Evolutionary conservation across 2,329 filamentous ascomycete species (phyloP).

Genomic region (Cordyceps militaris): DNA sequence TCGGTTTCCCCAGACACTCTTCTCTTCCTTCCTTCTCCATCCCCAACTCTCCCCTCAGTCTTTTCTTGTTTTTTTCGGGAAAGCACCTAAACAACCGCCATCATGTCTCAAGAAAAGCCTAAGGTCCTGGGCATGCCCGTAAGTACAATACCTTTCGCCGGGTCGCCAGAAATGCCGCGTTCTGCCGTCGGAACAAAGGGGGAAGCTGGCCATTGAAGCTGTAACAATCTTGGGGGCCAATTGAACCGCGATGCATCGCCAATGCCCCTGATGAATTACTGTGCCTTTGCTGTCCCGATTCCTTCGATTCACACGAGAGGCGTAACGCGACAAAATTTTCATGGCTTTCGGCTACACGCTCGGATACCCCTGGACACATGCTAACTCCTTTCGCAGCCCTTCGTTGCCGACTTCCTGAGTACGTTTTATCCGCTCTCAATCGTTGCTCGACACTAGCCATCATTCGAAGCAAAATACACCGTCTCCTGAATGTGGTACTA

Average conservation of each 20-base stretch:
- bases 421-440: conserved; percentile 43
- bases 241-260: conserved; percentile 17
- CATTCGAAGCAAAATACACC: not conserved
- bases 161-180: conserved; percentile 23
- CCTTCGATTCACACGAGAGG: not conserved
- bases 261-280: not conserved
- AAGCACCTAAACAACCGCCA: conserved; percentile 34
- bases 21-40: conserved; percentile 36
- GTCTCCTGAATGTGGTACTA: conserved; percentile 15
- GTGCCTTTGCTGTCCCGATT: not conserved
- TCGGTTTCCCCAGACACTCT: conserved; percentile 28
- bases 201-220: not conserved
- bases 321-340: conserved; percentile 12
- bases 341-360: conserved; percentile 1
- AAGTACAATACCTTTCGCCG: conserved; percentile 28
- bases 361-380: conserved; percentile 13
- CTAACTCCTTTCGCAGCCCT: conserved; percentile 58
- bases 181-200: conserved; percentile 14
- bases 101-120: conserved; percentile 49
- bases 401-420: conserved; percentile 98
- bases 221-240: conserved; percentile 12
- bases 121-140: conserved; percentile 63
- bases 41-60: conserved; percentile 56
- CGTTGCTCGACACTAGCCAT: not conserved
- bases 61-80: conserved; percentile 41